Base-by-base conservation (phyloP, 1,284 basidiomycete genomes). In the Puccinia horiana region DNA sequence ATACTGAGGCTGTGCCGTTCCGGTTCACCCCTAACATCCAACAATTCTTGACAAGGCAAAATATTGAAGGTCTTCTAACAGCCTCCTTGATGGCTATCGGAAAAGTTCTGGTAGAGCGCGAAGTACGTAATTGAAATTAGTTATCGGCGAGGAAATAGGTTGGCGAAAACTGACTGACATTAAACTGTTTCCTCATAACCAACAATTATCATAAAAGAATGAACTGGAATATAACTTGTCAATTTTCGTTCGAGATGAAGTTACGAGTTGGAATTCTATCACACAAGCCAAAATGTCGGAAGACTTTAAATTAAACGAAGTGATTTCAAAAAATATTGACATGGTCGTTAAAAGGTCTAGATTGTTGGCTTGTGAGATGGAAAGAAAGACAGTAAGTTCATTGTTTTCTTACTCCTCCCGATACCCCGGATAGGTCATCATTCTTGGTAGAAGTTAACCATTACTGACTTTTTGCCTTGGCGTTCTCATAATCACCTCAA, bases 1-100 rank as follows among this genome's bases (percentile, higher is more conserved):
- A 86, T 75, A 91, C 90, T 83, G 97, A 99, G 84, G 90, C 92
- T 1, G 95, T 98, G 16, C 96, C 97, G 0, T 99, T 99, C 93
- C 92, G 97, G 14, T 91, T 98, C 84, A 98, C 95, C 16, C 96
- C 96, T 2, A 98, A 98, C 87, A 91, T 99, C 89, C 98, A 99
- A 87, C 90, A 92, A 85, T 97, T 99, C 88, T 89, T 99, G 75
- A 95, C 94, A 0, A 92, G 93, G 0, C 91, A 94, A 74, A 92
- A 94, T 52, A 93, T 93, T 16, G 98, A 99, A 87, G 97, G 96
- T 23, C 88, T 98, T 44, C 88, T 99, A 75, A 92, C 94, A 0
- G 90, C 93, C 12, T 91, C 93, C 0, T 91, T 98, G 49, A 93
- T 98, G 89, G 93, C 96, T 0, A 94, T 99, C 73, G 96, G 93